Base-by-base conservation (phyloP, 2,329 filamentous ascomycete species). In the Proliferodiscus dingleyae region DNA sequence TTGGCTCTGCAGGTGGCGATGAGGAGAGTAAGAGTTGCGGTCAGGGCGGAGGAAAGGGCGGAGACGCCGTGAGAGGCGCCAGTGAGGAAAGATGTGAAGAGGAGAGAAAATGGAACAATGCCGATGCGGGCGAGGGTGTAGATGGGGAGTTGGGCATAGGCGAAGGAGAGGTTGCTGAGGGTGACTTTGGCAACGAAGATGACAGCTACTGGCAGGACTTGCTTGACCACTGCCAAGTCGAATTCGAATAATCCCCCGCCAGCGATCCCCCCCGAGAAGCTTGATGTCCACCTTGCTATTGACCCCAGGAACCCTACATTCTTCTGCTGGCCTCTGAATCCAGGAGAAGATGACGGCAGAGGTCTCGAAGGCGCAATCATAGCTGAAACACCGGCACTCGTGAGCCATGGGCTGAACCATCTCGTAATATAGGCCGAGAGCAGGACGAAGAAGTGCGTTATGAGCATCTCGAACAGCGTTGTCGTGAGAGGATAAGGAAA, bases 241-340 rank as follows among this genome's bases (percentile, higher is more conserved):
- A 77, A 74, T 50, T 76, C 74, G 44, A 78, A 72, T 3, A 77
- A 54, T 7, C 74, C 72, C 15, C 73, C 74, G n/a, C 74, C 73
- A 24, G 73, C 71, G 49, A 75, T 74, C 13, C 72, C 71, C 3
- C 71, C 70, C 43, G 50, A 72, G 39, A 51, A 41, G 38, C 54
- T 54, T 33, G 58, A 53, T 48, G 52, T 69, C 56, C 55, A 50
- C 22, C 51, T 50, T 23, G 47, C 37, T 29, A 63, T 47, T 16
- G 48, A 55, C 30, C 54, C 55, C 38, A 59, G 45, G n/a, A 56
- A 56, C 43, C 50, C 65, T 52, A 45, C 56, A 34, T 51, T 55
- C 42, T 60, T 60, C 30, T 51, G 46, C 19, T 50, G 45, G 3
- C 65, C 54, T 54, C 59, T 18, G 41, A 61, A 58, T 54, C 50